These are phyloP conservation scores for Raddia distichophylla DNA, from an alignment of 176 grass and related monocot species.

Conservation along the genomic window DNA sequence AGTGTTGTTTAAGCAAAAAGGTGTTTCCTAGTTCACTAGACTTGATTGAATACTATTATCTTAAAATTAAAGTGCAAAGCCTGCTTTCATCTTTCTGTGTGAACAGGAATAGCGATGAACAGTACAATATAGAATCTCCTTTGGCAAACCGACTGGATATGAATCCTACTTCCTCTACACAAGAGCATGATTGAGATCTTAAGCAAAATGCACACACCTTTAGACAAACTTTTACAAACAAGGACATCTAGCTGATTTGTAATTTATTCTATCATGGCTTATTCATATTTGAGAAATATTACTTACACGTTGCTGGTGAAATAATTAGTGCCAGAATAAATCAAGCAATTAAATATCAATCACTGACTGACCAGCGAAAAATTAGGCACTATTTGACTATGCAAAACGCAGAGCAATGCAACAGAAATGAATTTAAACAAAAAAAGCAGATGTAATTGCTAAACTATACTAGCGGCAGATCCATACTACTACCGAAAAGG, in stretches of 20 bases:
- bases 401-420: slow-evolving; percentile 8
- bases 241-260: not conserved
- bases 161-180: slow-evolving; percentile 3
- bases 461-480: slow-evolving; percentile 13
- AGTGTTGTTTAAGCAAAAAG: not conserved
- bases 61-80: slow-evolving; percentile 4
- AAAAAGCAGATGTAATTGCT: not conserved
- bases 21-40: slow-evolving; percentile 15
- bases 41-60: not conserved
- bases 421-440: slow-evolving; percentile 12
- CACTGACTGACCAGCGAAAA: not conserved
- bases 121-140: not conserved
- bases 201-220: not conserved
- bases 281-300: not conserved
- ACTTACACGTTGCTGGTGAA: not conserved
- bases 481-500: slow-evolving; percentile 16
- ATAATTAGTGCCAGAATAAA: slow-evolving; percentile 9
- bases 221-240: not conserved
- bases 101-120: slow-evolving; percentile 18
- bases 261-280: not conserved
- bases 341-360: slow-evolving; percentile 17
- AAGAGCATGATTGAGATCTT: slow-evolving; percentile 1
- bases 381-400: not conserved
- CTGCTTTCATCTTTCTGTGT: not conserved
- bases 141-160: not conserved